Percentiles rank a stretch among this genome's conserved stretches.
These are phyloP conservation scores for Plasmopara viticola DNA, from an alignment of 352 stramenopile species.

Conservation along the genomic window DNA sequence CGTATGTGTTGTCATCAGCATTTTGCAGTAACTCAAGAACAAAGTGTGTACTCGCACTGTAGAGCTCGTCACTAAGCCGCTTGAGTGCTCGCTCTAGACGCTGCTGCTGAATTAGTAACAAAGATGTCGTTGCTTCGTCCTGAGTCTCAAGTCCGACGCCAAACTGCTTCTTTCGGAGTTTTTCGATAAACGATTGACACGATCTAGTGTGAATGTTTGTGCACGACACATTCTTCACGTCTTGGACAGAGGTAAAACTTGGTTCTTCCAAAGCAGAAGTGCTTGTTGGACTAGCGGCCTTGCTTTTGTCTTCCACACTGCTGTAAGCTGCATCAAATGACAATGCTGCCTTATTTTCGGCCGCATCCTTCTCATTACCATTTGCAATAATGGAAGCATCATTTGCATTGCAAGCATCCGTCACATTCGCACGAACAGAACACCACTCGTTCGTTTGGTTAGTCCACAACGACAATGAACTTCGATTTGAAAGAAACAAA, in stretches of 20 bases:
- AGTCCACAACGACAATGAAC: constrained; percentile 17
- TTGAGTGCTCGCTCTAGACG: constrained; percentile 80
- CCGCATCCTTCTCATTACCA: not conserved
- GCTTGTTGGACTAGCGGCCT: constrained; percentile 3
- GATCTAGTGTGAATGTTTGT: constrained; percentile 6
- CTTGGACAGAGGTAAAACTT: constrained; percentile 8
- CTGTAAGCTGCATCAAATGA: not conserved
- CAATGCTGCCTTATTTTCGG: not conserved
- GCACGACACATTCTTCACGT: constrained; percentile 3
- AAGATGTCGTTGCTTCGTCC: constrained; percentile 44
- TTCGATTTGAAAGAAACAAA: constrained; percentile 18
- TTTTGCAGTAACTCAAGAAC: constrained; percentile 87
- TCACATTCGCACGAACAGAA: constrained; percentile 13
- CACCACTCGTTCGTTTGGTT: constrained; percentile 21
- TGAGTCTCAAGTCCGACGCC: constrained; percentile 64
- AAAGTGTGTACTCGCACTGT: constrained; percentile 85
- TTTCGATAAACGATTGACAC: constrained; percentile 51
- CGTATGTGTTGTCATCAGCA: constrained; percentile 79
- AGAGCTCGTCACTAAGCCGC: constrained; percentile 79
- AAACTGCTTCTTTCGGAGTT: constrained; percentile 69
- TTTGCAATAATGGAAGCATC: not conserved
- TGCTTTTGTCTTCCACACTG: constrained; percentile 1
- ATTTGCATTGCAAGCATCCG: not conserved
- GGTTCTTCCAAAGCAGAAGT: constrained; percentile 4
- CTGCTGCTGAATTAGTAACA: constrained; percentile 69